Evolutionary conservation across 2,329 filamentous ascomycete genomes (phyloP).

Genomic region (Westerdykella sp.): DNA sequence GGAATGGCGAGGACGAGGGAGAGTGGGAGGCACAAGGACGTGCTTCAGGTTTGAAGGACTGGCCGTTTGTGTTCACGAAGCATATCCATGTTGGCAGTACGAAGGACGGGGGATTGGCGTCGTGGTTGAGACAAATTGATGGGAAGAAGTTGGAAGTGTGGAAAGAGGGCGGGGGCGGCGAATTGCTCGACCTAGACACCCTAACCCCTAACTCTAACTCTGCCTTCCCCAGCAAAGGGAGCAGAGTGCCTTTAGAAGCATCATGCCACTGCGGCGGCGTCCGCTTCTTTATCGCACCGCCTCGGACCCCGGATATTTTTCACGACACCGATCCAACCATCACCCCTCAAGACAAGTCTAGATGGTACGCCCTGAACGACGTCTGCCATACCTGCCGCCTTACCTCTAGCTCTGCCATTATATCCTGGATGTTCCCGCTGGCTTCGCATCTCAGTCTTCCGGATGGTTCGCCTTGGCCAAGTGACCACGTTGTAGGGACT

Average conservation of each 20-base stretch:
- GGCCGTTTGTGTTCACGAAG: constrained; percentile 9
- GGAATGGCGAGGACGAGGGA: constrained; percentile 10
- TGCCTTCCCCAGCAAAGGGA: neutral
- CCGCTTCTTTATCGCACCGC: constrained; percentile 52
- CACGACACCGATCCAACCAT: constrained; percentile 46
- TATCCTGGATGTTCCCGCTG: constrained; percentile 61
- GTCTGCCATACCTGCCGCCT: constrained; percentile 57
- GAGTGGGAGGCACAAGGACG: constrained; percentile 6
- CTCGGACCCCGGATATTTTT: constrained; percentile 46
- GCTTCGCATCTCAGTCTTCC: constrained; percentile 50
- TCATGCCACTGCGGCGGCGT: constrained; percentile 53
- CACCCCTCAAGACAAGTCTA: constrained; percentile 49
- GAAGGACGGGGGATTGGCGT: constrained; percentile 35
- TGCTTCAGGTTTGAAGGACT: constrained; percentile 21
- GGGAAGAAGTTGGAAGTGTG: constrained; percentile 23
- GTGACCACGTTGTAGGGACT: constrained; percentile 39
- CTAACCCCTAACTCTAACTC: neutral
- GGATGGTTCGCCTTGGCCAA: constrained; percentile 26
- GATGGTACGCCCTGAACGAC: constrained; percentile 54
- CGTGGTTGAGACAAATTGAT: constrained; percentile 24
- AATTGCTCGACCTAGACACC: constrained; percentile 2
- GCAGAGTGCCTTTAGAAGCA: constrained; percentile 33
- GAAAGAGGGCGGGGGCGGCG: constrained; percentile 8
- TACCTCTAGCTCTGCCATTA: constrained; percentile 56
- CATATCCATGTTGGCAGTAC: constrained; percentile 33